phyloP scores from a whole-genome alignment of 208 protist genomes.

The Leishmania tarentolae region DNA sequence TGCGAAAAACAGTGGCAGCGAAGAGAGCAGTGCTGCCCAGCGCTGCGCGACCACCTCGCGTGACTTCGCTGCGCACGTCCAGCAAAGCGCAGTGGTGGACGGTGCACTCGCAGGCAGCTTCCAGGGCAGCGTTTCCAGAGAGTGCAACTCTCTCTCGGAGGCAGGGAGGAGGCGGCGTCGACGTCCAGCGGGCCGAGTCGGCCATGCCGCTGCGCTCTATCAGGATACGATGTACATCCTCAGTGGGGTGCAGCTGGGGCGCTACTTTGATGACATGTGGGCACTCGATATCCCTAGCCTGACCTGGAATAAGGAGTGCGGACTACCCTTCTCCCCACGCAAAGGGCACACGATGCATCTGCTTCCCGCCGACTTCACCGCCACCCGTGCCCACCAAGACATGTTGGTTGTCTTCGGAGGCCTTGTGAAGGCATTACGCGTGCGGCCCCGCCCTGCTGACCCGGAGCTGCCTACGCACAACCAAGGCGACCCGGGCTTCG shows the following conservation, averaged over 20 bases:
- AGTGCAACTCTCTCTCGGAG: background rate
- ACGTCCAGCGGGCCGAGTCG: slow-evolving; percentile 36
- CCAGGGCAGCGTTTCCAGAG: background rate
- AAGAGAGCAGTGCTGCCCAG: background rate
- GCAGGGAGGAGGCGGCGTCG: background rate
- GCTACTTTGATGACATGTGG: slow-evolving; percentile 52
- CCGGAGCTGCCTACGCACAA: slow-evolving; percentile 24
- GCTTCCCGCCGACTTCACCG: slow-evolving; percentile 36
- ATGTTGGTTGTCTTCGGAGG: slow-evolving; percentile 59
- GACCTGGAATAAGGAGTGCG: slow-evolving; percentile 28
- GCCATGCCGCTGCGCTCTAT: slow-evolving; percentile 43
- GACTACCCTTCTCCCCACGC: slow-evolving; percentile 45
- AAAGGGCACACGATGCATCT: slow-evolving; percentile 58
- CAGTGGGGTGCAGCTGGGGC: slow-evolving; percentile 39
- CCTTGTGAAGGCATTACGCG: slow-evolving; percentile 24
- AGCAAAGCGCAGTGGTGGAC: background rate
- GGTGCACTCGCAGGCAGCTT: background rate
- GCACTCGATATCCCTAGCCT: slow-evolving; percentile 19
- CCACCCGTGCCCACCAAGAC: slow-evolving; percentile 30
- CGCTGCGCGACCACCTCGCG: background rate
- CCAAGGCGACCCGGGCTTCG: slow-evolving; percentile 21
- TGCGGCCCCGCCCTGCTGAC: slow-evolving; percentile 27
- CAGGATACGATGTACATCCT: slow-evolving; percentile 49
- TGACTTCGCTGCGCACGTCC: background rate
- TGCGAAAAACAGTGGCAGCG: background rate